phyloP scores from a whole-genome alignment of 768 basidiomycete genomes.

The Guyanaporus albipodus region DNA sequence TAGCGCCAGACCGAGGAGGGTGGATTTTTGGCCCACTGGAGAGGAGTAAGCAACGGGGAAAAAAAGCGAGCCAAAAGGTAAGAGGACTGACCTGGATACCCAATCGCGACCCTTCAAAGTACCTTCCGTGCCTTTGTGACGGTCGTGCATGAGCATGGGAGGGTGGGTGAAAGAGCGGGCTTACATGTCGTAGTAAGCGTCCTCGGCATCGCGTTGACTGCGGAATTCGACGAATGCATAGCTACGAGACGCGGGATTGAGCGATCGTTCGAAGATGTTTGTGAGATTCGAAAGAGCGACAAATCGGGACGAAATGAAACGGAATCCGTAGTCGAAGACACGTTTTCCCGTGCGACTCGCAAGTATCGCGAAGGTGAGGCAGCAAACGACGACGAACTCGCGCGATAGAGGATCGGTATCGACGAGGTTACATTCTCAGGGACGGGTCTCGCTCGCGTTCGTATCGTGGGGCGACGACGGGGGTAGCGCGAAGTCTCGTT shows the following conservation, averaged over 20 bases:
- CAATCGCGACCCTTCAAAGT: slow-evolving; percentile 70
- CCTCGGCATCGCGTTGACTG: slow-evolving; percentile 72
- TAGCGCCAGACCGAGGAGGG: slow-evolving; percentile 82
- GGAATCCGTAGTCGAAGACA: slow-evolving; percentile 24
- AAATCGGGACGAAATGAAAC: slow-evolving; percentile 31
- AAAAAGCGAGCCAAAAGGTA: background rate
- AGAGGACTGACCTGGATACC: slow-evolving; percentile 59
- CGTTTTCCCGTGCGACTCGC: slow-evolving; percentile 29
- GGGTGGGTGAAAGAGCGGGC: slow-evolving; percentile 21
- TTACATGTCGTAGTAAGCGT: slow-evolving; percentile 82
- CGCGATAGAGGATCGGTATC: slow-evolving; percentile 30
- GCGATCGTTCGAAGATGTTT: slow-evolving; percentile 41
- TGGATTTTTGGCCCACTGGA: slow-evolving; percentile 77
- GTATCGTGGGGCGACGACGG: slow-evolving; percentile 22
- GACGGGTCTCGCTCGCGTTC: slow-evolving; percentile 30
- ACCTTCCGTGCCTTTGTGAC: slow-evolving; percentile 62
- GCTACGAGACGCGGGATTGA: slow-evolving; percentile 62
- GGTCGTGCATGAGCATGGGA: slow-evolving; percentile 10
- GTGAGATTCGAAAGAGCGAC: slow-evolving; percentile 36
- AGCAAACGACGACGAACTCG: slow-evolving; percentile 29
- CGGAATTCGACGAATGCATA: slow-evolving; percentile 88
- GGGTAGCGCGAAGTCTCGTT: slow-evolving; percentile 25
- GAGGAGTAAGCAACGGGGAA: background rate
- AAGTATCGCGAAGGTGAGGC: slow-evolving; percentile 21
- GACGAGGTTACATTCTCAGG: slow-evolving; percentile 21